Conservation (phyloP, 2,329 filamentous ascomycete genomes). For the Peltaster fructicola region DNA sequence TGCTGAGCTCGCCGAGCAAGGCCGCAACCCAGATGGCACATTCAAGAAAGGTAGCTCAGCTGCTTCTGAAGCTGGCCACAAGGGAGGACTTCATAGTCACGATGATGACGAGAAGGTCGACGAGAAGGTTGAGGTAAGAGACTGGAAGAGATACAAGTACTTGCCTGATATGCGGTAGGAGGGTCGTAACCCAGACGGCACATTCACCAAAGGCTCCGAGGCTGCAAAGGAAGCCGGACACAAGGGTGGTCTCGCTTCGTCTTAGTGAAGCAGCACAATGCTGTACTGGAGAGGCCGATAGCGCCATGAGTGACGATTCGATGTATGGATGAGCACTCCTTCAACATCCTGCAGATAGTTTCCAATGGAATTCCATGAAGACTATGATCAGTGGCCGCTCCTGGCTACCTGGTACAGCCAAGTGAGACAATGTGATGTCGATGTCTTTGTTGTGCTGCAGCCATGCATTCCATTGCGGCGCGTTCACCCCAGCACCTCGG, state of each 20-base stretch:
- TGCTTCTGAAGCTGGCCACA: conserved; percentile 14
- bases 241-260: conserved; percentile 6
- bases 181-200: conserved; percentile 1
- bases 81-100: conserved; percentile 9
- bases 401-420: no score
- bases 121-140: no score
- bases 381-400: no score
- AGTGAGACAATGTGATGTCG: no score
- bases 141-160: not conserved
- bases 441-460: no score
- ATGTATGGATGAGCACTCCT: not conserved
- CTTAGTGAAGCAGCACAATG: conserved; percentile 3
- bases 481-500: no score
- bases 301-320: not conserved
- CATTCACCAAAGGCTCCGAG: conserved; percentile 7
- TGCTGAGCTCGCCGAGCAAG: conserved; percentile 15
- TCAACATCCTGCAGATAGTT: no score
- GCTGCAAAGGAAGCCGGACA: conserved; percentile 8
- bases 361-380: no score
- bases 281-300: conserved; percentile 3
- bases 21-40: conserved; percentile 16
- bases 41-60: conserved; percentile 14
- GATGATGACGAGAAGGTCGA: conserved; percentile 6
- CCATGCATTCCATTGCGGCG: no score
- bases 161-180: not conserved